phyloP scores from a whole-genome alignment of 2,329 filamentous ascomycete genomes.

The Zymoseptoria crescenta region DNA sequence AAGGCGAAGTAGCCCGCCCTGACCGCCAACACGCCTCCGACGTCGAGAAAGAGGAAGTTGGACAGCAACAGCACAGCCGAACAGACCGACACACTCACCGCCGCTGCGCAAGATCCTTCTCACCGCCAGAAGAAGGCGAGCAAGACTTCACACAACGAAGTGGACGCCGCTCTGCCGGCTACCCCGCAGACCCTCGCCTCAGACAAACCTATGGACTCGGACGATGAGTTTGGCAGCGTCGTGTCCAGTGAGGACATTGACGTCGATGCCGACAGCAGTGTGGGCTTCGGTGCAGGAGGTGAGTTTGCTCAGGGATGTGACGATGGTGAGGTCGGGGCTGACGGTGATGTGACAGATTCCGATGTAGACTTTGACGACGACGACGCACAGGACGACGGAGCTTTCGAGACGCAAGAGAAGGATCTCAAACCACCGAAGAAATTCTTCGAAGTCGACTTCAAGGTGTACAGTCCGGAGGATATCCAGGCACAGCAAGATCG shows the following conservation, averaged over 20 bases:
- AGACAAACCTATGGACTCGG: constrained; percentile 71
- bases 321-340: not conserved
- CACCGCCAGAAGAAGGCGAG: constrained; percentile 25
- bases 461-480: constrained; percentile 68
- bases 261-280: constrained; percentile 62
- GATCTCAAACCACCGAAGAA: constrained; percentile 66
- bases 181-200: constrained; percentile 44
- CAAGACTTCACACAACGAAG: constrained; percentile 29
- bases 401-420: constrained; percentile 57
- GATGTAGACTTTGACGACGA: constrained; percentile 49
- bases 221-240: constrained; percentile 86
- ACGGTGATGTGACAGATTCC: constrained; percentile 33
- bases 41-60: constrained; percentile 30
- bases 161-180: constrained; percentile 35
- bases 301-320: constrained; percentile 11
- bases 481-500: constrained; percentile 79
- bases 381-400: constrained; percentile 48
- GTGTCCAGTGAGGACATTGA: constrained; percentile 57
- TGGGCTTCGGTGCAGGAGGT: constrained; percentile 37
- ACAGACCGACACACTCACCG: constrained; percentile 9
- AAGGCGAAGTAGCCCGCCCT: constrained; percentile 13
- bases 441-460: constrained; percentile 77
- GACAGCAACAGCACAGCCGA: constrained; percentile 17
- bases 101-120: constrained; percentile 28
- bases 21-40: constrained; percentile 23